phyloP scores from a whole-genome alignment of 306 rosid species.

The Senna tora region DNA sequence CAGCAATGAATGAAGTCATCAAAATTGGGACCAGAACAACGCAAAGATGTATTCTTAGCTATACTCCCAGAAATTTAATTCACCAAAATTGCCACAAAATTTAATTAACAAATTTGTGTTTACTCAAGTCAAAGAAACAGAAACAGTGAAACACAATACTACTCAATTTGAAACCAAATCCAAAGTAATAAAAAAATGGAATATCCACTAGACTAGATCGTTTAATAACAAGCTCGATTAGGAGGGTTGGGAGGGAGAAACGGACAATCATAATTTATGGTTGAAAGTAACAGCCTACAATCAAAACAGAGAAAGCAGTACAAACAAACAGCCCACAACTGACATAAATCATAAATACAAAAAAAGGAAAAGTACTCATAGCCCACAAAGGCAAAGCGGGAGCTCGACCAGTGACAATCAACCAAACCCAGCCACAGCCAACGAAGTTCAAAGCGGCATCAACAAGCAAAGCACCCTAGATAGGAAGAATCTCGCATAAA shows the following conservation, averaged over 20 bases:
- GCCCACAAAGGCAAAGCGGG: slow-evolving; percentile 79
- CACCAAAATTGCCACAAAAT: too few relatives aligned
- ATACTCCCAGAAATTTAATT: too few relatives aligned
- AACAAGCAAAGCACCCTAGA: slow-evolving; percentile 71
- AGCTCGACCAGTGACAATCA: slow-evolving; percentile 63
- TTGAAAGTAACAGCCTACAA: slow-evolving; percentile 16
- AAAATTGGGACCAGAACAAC: too few relatives aligned
- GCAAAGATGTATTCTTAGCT: too few relatives aligned
- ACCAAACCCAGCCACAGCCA: slow-evolving; percentile 91
- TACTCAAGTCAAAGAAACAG: not conserved
- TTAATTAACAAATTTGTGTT: too few relatives aligned
- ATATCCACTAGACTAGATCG: not conserved
- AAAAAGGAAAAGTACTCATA: slow-evolving; percentile 52
- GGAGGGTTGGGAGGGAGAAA: not conserved
- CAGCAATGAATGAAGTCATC: too few relatives aligned
- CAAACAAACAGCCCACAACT: too few relatives aligned
- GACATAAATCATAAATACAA: not conserved
- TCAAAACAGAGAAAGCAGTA: too few relatives aligned
- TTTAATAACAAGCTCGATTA: slow-evolving; percentile 14
- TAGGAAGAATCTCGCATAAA: slow-evolving; percentile 73
- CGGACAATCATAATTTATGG: not conserved
- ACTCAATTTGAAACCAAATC: not conserved
- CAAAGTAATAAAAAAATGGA: not conserved
- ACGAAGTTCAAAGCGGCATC: slow-evolving; percentile 68
- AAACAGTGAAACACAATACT: not conserved